These are phyloP conservation scores for Chaetomium strumarium DNA, from an alignment of 2,329 filamentous ascomycete species.

Conservation along the genomic window DNA sequence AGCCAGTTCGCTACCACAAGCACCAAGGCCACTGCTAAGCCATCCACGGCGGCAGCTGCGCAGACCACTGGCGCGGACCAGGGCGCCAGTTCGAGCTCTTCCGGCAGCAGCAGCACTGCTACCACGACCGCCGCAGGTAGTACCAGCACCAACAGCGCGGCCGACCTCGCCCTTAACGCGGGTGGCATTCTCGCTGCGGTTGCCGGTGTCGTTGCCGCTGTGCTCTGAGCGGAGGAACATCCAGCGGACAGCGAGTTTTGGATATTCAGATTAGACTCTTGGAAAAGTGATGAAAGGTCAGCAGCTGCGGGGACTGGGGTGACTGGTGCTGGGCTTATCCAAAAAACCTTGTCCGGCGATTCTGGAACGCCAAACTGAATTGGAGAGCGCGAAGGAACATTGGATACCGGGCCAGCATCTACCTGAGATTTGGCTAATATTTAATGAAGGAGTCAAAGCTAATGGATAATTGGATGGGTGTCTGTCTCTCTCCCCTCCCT, in stretches of 20 bases:
- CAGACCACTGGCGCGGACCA: conserved; percentile 4
- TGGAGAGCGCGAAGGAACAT: not conserved
- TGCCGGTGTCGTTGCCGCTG: conserved; percentile 29
- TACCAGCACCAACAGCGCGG: conserved; percentile 23
- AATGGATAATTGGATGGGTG: not conserved
- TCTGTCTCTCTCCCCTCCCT: not conserved
- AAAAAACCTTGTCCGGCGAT: not conserved
- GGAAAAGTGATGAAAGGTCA: not conserved
- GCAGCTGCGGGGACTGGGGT: not conserved
- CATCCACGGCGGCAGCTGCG: conserved; percentile 5
- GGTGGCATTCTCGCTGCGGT: conserved; percentile 30
- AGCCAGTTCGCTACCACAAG: conserved; percentile 35
- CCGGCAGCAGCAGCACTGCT: conserved; percentile 16
- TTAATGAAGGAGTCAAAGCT: conserved; percentile 1
- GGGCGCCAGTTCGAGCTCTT: conserved; percentile 17
- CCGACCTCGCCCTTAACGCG: conserved; percentile 27
- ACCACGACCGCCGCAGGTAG: conserved; percentile 12
- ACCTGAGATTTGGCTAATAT: conserved; percentile 2
- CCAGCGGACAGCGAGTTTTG: no score
- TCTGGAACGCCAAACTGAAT: not conserved
- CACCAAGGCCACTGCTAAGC: conserved; percentile 22
- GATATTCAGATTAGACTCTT: no score
- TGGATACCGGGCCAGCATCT: not conserved
- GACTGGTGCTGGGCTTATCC: not conserved
- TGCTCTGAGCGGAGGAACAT: conserved; percentile 21